These are phyloP conservation scores for Knoxdaviesia capensis DNA, from an alignment of 2,329 filamentous ascomycete genomes.

Conservation along the genomic window DNA sequence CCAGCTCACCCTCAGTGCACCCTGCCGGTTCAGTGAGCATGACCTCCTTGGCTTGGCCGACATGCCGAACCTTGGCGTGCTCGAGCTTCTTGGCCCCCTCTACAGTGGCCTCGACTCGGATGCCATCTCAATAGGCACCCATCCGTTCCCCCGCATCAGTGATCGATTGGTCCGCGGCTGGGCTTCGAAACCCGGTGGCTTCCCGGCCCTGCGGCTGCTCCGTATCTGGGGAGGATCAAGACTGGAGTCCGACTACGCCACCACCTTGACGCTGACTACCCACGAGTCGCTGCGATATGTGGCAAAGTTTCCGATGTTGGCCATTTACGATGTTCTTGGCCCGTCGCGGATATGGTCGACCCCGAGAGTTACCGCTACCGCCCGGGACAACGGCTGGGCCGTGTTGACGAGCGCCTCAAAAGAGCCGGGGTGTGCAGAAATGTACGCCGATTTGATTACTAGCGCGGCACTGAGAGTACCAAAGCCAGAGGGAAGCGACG, in stretches of 20 bases:
- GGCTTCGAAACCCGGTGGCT: constrained; percentile 15
- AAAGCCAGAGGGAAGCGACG: too few relatives aligned
- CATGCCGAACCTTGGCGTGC: constrained; percentile 24
- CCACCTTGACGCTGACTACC: constrained; percentile 13
- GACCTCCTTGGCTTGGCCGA: constrained; percentile 20
- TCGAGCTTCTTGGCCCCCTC: constrained; percentile 22
- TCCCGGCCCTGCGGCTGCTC: constrained; percentile 25
- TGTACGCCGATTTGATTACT: too few relatives aligned
- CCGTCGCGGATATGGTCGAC: neutral
- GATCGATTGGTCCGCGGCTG: constrained; percentile 26
- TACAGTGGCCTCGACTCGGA: too few relatives aligned
- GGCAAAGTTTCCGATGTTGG: constrained; percentile 21
- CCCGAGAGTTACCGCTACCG: constrained; percentile 5
- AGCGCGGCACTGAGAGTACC: too few relatives aligned
- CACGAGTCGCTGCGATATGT: constrained; percentile 19
- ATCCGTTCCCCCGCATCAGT: constrained; percentile 16
- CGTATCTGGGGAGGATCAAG: constrained; percentile 19
- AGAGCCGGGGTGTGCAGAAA: too few relatives aligned
- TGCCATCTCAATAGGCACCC: neutral
- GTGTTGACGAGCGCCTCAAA: too few relatives aligned
- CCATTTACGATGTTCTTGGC: constrained; percentile 16
- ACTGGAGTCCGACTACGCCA: too few relatives aligned
- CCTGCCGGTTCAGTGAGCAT: constrained; percentile 13
- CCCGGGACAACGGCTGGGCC: too few relatives aligned
- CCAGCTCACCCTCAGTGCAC: constrained; percentile 18